Evolutionary conservation across 495 filamentous ascomycete species (phyloP).

Genomic region (Aspergillus indologenus): DNA sequence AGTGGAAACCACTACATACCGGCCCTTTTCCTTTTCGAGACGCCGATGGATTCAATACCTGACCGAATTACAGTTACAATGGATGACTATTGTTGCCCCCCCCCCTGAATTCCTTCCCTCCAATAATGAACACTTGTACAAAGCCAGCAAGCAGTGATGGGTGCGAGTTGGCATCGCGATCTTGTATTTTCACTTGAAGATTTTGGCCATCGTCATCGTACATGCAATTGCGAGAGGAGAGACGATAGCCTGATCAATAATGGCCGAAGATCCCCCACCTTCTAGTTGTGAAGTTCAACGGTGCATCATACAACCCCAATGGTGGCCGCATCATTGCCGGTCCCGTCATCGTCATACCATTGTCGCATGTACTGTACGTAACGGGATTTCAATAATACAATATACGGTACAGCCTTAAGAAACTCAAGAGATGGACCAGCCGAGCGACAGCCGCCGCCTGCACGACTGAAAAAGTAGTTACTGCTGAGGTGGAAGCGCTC

Average conservation of each 20-base stretch:
- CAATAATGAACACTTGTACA: neutral
- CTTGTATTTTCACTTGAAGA: too few relatives aligned
- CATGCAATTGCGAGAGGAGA: neutral
- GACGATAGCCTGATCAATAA: neutral
- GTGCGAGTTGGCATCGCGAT: neutral
- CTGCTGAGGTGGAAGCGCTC: conserved; percentile 4
- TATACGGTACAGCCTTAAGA: too few relatives aligned
- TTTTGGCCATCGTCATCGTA: conserved; percentile 1
- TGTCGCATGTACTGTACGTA: neutral
- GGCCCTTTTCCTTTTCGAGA: conserved; percentile 2
- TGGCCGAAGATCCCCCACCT: conserved; percentile 9
- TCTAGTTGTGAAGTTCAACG: conserved; percentile 11
- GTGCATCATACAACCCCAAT: conserved; percentile 18
- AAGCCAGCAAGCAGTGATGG: neutral
- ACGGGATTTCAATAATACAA: too few relatives aligned
- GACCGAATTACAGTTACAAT: neutral
- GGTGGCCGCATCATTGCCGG: neutral
- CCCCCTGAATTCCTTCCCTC: neutral
- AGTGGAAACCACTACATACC: conserved; percentile 17
- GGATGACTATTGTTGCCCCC: neutral
- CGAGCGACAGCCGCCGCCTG: conserved; percentile 19
- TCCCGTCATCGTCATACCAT: conserved; percentile 12
- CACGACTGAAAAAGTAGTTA: conserved; percentile 2
- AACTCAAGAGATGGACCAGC: too few relatives aligned
- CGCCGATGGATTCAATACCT: neutral